phyloP scores from a whole-genome alignment of 192 early-diverging fungal species.

The Funneliformis geosporum region DNA sequence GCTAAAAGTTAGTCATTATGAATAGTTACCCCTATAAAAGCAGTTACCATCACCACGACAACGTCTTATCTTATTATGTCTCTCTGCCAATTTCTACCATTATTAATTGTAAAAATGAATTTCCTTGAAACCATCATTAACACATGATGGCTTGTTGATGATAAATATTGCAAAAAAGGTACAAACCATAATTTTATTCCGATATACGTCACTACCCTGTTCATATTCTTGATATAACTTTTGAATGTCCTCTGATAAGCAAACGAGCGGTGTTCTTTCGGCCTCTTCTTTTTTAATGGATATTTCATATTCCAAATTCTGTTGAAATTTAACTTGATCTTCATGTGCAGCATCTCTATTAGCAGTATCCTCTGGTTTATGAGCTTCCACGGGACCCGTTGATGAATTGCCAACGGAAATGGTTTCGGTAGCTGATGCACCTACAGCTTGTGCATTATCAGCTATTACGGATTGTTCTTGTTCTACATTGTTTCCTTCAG shows the following conservation, averaged over 20 bases:
- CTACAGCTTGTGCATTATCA: neutral
- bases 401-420: neutral
- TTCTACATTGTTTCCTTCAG: neutral
- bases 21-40: constrained; percentile 58
- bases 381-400: no score
- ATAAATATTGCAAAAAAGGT: neutral
- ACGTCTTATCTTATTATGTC: constrained; percentile 51
- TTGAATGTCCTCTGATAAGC: constrained; percentile 44
- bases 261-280: constrained; percentile 57
- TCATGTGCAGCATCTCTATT: neutral
- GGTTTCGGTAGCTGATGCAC: no score
- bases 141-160: constrained; percentile 8
- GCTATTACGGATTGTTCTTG: no score
- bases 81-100: constrained; percentile 47
- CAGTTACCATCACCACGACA: constrained; percentile 68
- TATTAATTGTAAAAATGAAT: neutral
- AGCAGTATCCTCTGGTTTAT: neutral
- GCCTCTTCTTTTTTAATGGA: constrained; percentile 61
- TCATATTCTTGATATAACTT: constrained; percentile 54
- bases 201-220: constrained; percentile 51
- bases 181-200: constrained; percentile 53
- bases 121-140: neutral
- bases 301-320: constrained; percentile 49
- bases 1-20: neutral
- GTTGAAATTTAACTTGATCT: constrained; percentile 23